Conservation (phyloP, 2,329 filamentous ascomycete genomes). For the Raffaelea albimanens region DNA sequence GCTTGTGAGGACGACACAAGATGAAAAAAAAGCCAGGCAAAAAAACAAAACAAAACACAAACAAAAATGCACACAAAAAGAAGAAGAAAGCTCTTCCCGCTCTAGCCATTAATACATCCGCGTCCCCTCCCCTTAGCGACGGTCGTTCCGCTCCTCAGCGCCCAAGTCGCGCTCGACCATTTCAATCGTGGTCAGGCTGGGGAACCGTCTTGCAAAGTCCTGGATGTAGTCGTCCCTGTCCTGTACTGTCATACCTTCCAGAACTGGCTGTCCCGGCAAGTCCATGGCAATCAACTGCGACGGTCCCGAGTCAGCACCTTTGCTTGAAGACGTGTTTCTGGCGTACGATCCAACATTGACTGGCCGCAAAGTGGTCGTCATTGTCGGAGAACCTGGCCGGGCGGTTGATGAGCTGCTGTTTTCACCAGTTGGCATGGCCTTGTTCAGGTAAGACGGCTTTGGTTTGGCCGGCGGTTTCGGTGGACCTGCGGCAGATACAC, state of each 20-base stretch:
- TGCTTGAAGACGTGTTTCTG: too few relatives aligned
- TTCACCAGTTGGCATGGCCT: constrained; percentile 21
- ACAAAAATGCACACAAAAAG: too few relatives aligned
- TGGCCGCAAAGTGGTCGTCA: constrained; percentile 12
- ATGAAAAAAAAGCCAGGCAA: too few relatives aligned
- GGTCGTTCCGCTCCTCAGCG: constrained; percentile 27
- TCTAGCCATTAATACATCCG: too few relatives aligned
- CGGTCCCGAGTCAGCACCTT: constrained; percentile 6
- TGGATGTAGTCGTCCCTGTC: constrained; percentile 57
- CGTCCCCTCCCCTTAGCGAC: too few relatives aligned
- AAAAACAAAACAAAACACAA: too few relatives aligned
- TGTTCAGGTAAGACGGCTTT: constrained; percentile 54
- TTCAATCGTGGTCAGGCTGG: constrained; percentile 75
- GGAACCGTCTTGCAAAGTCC: constrained; percentile 77
- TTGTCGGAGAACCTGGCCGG: constrained; percentile 32
- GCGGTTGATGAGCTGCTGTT: constrained; percentile 1
- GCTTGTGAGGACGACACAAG: too few relatives aligned
- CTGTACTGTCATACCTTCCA: constrained; percentile 42
- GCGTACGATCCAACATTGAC: not conserved
- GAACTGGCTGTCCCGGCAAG: constrained; percentile 35
- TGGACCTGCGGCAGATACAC: not conserved
- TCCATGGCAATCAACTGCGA: constrained; percentile 32
- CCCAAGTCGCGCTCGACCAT: constrained; percentile 67
- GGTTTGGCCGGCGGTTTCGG: constrained; percentile 45
- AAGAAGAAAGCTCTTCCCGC: too few relatives aligned